Percentiles rank a stretch among this genome's conserved stretches.
Conservation (phyloP, 208 protist genomes). For the Trypanosoma congolense region DNA sequence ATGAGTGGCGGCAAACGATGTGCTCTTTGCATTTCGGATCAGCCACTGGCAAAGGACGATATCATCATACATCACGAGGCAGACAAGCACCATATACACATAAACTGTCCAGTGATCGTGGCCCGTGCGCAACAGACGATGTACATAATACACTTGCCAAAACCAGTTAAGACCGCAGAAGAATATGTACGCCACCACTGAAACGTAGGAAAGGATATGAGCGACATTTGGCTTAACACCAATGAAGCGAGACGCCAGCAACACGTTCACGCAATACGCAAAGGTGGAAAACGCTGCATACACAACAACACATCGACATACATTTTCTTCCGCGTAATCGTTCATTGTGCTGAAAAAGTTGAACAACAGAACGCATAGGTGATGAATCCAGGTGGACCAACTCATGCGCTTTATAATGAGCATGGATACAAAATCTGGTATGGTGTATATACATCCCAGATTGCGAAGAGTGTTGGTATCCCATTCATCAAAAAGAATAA, state of each 20-base stretch:
- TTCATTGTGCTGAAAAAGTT: constrained; percentile 89
- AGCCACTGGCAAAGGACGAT: constrained; percentile 72
- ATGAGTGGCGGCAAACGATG: constrained; percentile 53
- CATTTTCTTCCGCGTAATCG: constrained; percentile 84
- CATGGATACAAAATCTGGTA: constrained; percentile 90
- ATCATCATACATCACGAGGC: constrained; percentile 86
- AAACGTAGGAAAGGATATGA: constrained; percentile 65
- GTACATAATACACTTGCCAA: constrained; percentile 89
- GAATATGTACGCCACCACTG: constrained; percentile 78
- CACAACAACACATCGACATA: constrained; percentile 87
- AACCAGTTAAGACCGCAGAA: constrained; percentile 86
- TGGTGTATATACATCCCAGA: constrained; percentile 90
- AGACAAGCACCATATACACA: constrained; percentile 75
- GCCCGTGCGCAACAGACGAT: constrained; percentile 46
- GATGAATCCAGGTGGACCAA: constrained; percentile 87
- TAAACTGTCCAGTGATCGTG: constrained; percentile 82
- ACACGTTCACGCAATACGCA: constrained; percentile 89
- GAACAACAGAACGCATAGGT: constrained; percentile 85
- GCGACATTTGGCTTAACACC: constrained; percentile 50
- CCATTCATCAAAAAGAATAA: constrained; percentile 82
- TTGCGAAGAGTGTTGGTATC: constrained; percentile 84
- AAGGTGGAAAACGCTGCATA: constrained; percentile 90
- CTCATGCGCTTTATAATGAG: constrained; percentile 87
- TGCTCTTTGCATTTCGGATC: constrained; percentile 66
- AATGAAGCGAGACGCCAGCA: constrained; percentile 90